Conservation (phyloP, 73 alveolate species). For the Paramecium biaurelia region DNA sequence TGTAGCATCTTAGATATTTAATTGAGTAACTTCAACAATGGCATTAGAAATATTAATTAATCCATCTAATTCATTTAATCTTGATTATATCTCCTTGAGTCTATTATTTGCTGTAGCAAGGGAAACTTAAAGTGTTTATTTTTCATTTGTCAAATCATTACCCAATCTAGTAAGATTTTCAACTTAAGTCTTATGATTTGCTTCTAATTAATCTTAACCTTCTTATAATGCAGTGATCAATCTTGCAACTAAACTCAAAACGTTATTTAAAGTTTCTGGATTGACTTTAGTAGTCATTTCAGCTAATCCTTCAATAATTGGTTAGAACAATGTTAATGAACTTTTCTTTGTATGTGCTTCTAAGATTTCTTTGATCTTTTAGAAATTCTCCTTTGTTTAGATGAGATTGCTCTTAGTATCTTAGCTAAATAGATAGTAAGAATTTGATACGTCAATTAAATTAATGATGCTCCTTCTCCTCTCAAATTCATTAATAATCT, state of each 20-base stretch:
- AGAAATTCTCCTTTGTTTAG: constrained; percentile 28
- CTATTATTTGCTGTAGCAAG: constrained; percentile 34
- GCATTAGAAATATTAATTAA: constrained; percentile 44
- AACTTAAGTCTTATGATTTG: constrained; percentile 10
- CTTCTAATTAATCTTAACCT: constrained; percentile 46
- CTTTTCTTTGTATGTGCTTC: constrained; percentile 49
- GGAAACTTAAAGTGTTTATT: constrained; percentile 24
- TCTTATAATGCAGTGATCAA: constrained; percentile 38
- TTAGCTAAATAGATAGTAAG: not conserved
- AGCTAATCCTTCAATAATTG: constrained; percentile 47
- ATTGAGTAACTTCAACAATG: constrained; percentile 35
- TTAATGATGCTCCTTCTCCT: constrained; percentile 25
- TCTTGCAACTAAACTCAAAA: constrained; percentile 26
- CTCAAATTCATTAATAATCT: constrained; percentile 5
- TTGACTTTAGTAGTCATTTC: constrained; percentile 52
- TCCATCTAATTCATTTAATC: constrained; percentile 55
- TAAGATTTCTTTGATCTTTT: constrained; percentile 34
- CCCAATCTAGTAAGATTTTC: constrained; percentile 37
- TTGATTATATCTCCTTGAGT: constrained; percentile 31
- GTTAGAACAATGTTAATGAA: not conserved
- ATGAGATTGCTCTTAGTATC: constrained; percentile 23
- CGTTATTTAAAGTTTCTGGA: constrained; percentile 48
- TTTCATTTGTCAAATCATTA: constrained; percentile 36
- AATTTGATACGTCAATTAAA: not conserved
- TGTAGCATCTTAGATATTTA: not conserved